phyloP scores from a whole-genome alignment of 2,329 filamentous ascomycete species.

The Myriosclerotinia scirpicola region DNA sequence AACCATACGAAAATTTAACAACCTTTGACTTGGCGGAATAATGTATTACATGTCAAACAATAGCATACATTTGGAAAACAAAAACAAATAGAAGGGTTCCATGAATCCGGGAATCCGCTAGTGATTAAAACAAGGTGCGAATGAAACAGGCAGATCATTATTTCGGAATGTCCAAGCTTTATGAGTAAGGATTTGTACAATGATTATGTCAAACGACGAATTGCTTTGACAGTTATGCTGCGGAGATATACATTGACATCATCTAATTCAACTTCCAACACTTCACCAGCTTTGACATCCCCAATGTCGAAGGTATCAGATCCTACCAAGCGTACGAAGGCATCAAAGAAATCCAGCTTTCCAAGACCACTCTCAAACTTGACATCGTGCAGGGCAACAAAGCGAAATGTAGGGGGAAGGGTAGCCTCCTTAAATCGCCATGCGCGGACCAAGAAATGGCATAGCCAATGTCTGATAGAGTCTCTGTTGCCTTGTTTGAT shows the following conservation, averaged over 20 bases:
- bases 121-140: background rate
- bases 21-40: background rate
- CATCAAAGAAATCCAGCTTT: conserved; percentile 10
- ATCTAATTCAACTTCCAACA: conserved; percentile 54
- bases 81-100: background rate
- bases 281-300: conserved; percentile 50
- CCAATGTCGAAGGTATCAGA: conserved; percentile 22
- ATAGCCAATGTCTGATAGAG: conserved; percentile 53
- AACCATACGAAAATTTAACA: background rate
- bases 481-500: conserved; percentile 26
- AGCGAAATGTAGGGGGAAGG: conserved; percentile 49
- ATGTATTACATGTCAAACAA: background rate
- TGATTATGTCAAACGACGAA: conserved; percentile 34
- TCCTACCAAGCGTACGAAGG: background rate
- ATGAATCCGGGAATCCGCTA: background rate
- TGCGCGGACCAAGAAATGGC: conserved; percentile 60
- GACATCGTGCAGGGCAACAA: conserved; percentile 21
- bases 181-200: background rate
- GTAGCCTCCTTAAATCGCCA: conserved; percentile 54
- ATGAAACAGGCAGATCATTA: background rate
- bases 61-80: background rate
- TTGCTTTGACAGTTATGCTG: conserved; percentile 49
- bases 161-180: background rate
- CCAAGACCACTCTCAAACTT: background rate
- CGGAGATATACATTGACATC: conserved; percentile 53